phyloP scores from a whole-genome alignment of 306 rosid species.

The Biancaea sappan region DNA sequence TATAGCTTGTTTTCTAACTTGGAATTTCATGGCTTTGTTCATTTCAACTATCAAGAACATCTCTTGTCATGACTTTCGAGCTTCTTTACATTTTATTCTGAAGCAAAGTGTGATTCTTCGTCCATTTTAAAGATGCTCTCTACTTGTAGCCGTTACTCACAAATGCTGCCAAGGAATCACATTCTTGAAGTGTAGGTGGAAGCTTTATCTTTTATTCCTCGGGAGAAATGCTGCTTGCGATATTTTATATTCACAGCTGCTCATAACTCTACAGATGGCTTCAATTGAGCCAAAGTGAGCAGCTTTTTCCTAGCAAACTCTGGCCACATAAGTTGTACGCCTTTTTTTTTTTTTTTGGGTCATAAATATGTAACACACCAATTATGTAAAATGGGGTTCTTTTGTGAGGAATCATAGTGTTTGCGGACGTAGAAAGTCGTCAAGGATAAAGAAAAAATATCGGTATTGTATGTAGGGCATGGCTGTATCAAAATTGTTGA shows the following conservation, averaged over 20 bases:
- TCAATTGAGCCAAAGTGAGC: neutral
- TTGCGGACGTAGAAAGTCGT: too few relatives aligned
- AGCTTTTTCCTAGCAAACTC: neutral
- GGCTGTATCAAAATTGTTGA: too few relatives aligned
- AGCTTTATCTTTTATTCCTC: neutral
- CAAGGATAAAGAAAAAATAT: too few relatives aligned
- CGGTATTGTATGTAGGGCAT: too few relatives aligned
- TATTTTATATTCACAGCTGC: neutral
- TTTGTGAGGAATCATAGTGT: too few relatives aligned
- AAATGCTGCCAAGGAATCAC: neutral
- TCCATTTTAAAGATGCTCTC: conserved; percentile 24
- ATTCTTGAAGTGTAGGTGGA: conserved; percentile 12
- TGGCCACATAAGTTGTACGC: neutral
- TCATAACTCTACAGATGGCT: neutral
- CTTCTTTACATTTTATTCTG: conserved; percentile 1
- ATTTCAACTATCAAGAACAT: conserved; percentile 33
- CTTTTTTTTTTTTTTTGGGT: too few relatives aligned
- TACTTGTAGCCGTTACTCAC: neutral
- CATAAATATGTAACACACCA: neutral
- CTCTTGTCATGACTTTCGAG: conserved; percentile 17
- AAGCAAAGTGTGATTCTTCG: conserved; percentile 30
- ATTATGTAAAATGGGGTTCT: neutral
- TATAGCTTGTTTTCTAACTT: conserved; percentile 19
- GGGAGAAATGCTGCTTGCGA: neutral
- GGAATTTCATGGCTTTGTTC: conserved; percentile 22